Conservation (phyloP, 805 yeast species). For the Yarrowia keelungensis region DNA sequence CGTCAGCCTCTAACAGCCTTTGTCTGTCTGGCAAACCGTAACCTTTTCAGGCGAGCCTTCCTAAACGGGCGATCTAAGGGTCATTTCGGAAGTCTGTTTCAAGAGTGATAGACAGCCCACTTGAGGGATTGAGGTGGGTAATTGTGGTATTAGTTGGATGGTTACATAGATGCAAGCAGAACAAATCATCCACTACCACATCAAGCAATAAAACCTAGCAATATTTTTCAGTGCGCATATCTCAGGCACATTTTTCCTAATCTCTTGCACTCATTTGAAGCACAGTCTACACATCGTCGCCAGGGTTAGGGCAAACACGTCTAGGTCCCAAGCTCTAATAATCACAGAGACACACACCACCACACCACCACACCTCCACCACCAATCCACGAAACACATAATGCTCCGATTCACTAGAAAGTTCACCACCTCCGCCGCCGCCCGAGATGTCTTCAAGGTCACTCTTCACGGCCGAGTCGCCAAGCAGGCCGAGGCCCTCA, state of each 20-base stretch:
- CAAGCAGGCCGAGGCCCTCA: constrained; percentile 22
- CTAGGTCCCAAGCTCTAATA: not conserved
- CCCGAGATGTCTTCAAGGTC: constrained; percentile 38
- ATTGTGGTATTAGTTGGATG: not conserved
- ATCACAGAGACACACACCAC: constrained; percentile 1
- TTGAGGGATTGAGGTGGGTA: not conserved
- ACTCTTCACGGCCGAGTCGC: constrained; percentile 37
- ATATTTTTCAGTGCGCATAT: no score
- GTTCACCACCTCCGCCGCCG: constrained; percentile 34
- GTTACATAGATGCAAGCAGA: no score
- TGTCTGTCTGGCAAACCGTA: constrained; percentile 4
- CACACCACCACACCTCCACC: not conserved
- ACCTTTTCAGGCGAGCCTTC: constrained; percentile 12
- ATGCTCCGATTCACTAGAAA: constrained; percentile 37
- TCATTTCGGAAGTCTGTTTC: constrained; percentile 3
- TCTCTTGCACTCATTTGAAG: constrained; percentile 15
- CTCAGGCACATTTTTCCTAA: constrained; percentile 10
- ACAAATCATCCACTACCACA: no score
- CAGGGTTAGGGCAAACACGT: constrained; percentile 33
- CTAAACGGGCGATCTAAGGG: constrained; percentile 10
- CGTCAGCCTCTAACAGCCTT: constrained; percentile 1
- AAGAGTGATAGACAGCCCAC: constrained; percentile 20
- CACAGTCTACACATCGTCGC: constrained; percentile 12
- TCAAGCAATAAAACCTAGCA: no score
- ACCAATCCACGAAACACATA: not conserved